A percentile compares a stretch with the other conserved stretches of the same genome.
These are phyloP conservation scores for Knoxdaviesia capensis DNA, from an alignment of 2,329 filamentous ascomycete species.

Conservation along the genomic window DNA sequence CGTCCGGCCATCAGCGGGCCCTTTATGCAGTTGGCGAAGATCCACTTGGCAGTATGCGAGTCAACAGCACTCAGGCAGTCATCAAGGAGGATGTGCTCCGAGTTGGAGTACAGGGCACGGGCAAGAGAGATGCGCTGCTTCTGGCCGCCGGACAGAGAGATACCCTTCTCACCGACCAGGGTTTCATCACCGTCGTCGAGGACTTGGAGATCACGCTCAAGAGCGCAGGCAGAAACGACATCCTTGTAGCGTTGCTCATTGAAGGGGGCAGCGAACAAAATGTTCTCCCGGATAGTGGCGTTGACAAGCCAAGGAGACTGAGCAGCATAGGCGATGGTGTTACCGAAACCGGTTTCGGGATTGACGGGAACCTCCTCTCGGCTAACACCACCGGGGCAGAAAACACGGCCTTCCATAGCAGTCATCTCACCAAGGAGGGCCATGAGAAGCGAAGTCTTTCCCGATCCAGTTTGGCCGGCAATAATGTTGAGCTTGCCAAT, in stretches of 20 bases:
- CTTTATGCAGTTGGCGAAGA: constrained; percentile 81
- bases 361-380: constrained; percentile 70
- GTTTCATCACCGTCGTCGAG: constrained; percentile 86
- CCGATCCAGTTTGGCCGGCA: constrained; percentile 79
- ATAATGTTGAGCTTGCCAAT: constrained; percentile 83
- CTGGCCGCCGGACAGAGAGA: constrained; percentile 88
- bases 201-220: constrained; percentile 82
- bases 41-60: constrained; percentile 94
- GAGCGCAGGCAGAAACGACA: constrained; percentile 75
- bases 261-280: constrained; percentile 66
- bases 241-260: constrained; percentile 70
- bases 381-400: constrained; percentile 66
- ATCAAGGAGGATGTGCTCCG: constrained; percentile 74
- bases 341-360: constrained; percentile 67
- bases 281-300: constrained; percentile 88
- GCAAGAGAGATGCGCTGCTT: constrained; percentile 95
- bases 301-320: constrained; percentile 97
- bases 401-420: constrained; percentile 57
- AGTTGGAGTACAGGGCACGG: constrained; percentile 92
- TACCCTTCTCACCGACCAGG: constrained; percentile 89
- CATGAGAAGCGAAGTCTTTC: constrained; percentile 93
- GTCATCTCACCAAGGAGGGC: constrained; percentile 94
- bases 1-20: constrained; percentile 75
- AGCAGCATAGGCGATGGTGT: constrained; percentile 89
- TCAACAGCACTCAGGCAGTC: constrained; percentile 94